Evolutionary conservation across 148 eudicot genomes (phyloP).

Genomic region (Diospyros lotus): DNA sequence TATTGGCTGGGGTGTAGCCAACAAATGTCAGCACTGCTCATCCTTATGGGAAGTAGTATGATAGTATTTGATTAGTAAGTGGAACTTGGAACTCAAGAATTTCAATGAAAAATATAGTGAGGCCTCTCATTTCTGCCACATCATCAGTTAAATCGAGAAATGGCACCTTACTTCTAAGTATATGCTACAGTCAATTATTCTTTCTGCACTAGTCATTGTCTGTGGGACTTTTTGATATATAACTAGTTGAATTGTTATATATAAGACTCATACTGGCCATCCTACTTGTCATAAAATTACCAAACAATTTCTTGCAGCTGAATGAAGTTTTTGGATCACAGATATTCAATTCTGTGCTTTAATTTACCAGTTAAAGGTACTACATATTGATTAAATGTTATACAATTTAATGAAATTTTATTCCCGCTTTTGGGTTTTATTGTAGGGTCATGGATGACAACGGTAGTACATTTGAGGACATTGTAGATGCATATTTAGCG

Average conservation of each 20-base stretch:
- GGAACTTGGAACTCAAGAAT: too few species aligned
- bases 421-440: slow-evolving; percentile 10
- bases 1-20: not conserved
- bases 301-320: not conserved
- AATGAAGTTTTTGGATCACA: not conserved
- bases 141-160: not conserved
- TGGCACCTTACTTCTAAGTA: not conserved
- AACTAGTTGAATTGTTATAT: not conserved
- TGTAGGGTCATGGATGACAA: slow-evolving; percentile 61
- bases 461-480: slow-evolving; percentile 73
- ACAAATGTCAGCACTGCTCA: too few species aligned
- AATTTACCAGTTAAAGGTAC: not conserved
- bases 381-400: not conserved
- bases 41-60: too few species aligned
- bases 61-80: too few species aligned
- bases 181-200: not conserved
- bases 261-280: not conserved
- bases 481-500: slow-evolving; percentile 90
- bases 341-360: slow-evolving; percentile 6
- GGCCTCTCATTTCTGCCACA: too few species aligned
- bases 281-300: not conserved
- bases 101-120: too few species aligned
- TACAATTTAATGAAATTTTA: not conserved
- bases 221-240: not conserved
- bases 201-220: not conserved